Conservation (phyloP, 257 asterid species). For the Verbascum thapsus region DNA sequence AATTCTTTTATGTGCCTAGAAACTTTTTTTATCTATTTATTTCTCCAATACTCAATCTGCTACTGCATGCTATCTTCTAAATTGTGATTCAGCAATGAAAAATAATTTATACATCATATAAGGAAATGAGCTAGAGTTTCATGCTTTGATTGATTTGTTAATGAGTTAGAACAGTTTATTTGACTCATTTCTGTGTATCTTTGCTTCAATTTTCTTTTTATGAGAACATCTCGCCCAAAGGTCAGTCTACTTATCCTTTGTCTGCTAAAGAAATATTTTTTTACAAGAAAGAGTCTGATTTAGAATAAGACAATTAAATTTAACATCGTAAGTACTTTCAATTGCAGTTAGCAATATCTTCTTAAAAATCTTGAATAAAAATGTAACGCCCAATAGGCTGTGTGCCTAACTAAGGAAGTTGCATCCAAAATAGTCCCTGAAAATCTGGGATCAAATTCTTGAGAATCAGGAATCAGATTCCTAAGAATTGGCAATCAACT, state of each 20-base stretch:
- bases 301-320: background rate
- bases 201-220: conserved; percentile 7
- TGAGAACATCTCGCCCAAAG: background rate
- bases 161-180: conserved; percentile 21
- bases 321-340: no score
- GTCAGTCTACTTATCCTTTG: background rate
- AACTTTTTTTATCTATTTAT: conserved; percentile 1
- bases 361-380: no score
- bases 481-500: no score
- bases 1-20: conserved; percentile 19
- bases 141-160: conserved; percentile 22
- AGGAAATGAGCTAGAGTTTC: background rate
- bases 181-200: conserved; percentile 4
- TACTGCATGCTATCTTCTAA: conserved; percentile 4
- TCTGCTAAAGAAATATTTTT: background rate
- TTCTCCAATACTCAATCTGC: background rate
- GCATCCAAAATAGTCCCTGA: no score
- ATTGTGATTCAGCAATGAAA: conserved; percentile 23
- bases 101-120: background rate
- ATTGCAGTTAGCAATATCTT: no score
- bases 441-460: no score
- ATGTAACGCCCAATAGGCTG: no score
- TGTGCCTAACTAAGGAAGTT: no score
- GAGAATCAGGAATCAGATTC: no score
- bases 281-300: background rate